These are phyloP conservation scores for Lipomyces yamadae DNA, from an alignment of 805 yeast genomes.

Conservation along the genomic window DNA sequence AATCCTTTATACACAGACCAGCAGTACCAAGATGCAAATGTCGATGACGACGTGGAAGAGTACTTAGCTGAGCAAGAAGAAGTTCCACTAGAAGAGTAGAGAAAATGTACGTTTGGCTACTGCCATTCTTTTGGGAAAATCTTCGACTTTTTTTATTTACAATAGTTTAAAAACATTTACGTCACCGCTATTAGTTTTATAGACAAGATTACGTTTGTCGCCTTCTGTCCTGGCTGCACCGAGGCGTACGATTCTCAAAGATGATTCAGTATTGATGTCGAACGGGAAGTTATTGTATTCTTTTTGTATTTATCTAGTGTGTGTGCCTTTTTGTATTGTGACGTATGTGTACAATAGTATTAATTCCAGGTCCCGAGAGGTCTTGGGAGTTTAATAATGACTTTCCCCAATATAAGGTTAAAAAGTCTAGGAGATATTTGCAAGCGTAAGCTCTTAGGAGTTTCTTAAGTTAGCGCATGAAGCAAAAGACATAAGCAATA, in stretches of 20 bases:
- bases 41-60: conserved; percentile 64
- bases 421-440: too few relatives aligned
- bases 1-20: conserved; percentile 52
- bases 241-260: background rate
- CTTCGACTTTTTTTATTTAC: background rate
- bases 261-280: background rate
- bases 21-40: conserved; percentile 85
- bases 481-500: too few relatives aligned
- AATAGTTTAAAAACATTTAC: background rate
- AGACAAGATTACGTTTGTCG: background rate
- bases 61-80: conserved; percentile 68
- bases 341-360: conserved; percentile 2
- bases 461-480: too few relatives aligned
- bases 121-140: background rate
- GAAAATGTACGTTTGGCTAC: too few relatives aligned
- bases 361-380: background rate
- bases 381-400: background rate
- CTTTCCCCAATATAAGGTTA: too few relatives aligned
- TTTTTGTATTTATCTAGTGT: background rate
- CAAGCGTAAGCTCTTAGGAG: too few relatives aligned
- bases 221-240: background rate
- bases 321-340: background rate
- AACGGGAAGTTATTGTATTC: background rate
- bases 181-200: background rate
- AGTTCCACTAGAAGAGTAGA: conserved; percentile 43